Conservation (phyloP, 345 rosid species). For the Citrus unshiu region DNA sequence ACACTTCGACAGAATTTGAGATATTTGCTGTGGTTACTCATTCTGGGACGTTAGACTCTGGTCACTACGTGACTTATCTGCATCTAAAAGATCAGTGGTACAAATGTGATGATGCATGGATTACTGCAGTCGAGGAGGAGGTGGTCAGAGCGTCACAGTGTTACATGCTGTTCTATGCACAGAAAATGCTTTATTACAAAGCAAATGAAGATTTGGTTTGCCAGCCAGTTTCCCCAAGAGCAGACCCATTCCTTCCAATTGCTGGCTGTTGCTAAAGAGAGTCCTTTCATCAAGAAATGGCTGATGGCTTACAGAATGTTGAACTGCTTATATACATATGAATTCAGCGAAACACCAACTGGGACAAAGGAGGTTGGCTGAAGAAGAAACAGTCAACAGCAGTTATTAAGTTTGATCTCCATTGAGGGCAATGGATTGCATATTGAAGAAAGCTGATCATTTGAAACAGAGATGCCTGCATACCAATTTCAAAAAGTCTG, state of each 20-base stretch:
- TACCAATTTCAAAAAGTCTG: not conserved
- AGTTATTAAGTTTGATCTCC: not conserved
- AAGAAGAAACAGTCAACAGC: not conserved
- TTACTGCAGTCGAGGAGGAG: slow-evolving; percentile 79
- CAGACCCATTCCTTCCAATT: slow-evolving; percentile 37
- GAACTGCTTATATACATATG: slow-evolving; percentile 9
- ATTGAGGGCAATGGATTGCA: not conserved
- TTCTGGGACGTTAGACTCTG: slow-evolving; percentile 79
- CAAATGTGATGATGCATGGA: slow-evolving; percentile 93
- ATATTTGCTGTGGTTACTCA: slow-evolving; percentile 84
- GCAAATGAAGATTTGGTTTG: slow-evolving; percentile 36
- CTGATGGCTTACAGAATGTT: slow-evolving; percentile 27
- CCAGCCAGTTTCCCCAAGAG: slow-evolving; percentile 28
- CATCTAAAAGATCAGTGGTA: slow-evolving; percentile 77
- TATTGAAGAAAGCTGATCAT: not conserved
- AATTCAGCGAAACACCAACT: not conserved
- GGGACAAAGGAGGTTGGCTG: not conserved
- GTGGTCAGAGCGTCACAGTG: slow-evolving; percentile 83
- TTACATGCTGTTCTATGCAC: slow-evolving; percentile 87
- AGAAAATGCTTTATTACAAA: slow-evolving; percentile 51
- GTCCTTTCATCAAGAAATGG: not conserved
- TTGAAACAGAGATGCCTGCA: not conserved
- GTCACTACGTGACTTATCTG: slow-evolving; percentile 81
- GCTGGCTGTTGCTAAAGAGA: slow-evolving; percentile 49
- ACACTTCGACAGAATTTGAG: slow-evolving; percentile 62